A percentile compares a stretch with the other conserved stretches of the same genome.
Conservation (phyloP, 2,329 filamentous ascomycete species). For the Chaetomium sp. region DNA sequence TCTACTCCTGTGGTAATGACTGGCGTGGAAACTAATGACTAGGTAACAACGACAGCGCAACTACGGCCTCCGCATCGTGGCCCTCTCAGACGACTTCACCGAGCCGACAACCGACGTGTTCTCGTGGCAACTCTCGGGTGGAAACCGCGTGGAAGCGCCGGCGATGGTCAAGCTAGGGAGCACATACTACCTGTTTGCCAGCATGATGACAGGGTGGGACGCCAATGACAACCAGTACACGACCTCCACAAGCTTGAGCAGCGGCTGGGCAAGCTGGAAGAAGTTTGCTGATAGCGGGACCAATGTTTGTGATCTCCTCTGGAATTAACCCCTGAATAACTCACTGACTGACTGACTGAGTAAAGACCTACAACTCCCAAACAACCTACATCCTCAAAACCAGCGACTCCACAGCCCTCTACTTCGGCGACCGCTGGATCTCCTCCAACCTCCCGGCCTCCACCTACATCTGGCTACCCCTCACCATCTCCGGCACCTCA, state of each 20-base stretch:
- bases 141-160: conserved; percentile 52
- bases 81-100: conserved; percentile 51
- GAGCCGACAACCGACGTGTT: conserved; percentile 36
- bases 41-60: conserved; percentile 34
- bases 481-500: conserved; percentile 45
- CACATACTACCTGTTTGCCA: conserved; percentile 64
- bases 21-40: background rate
- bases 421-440: conserved; percentile 63
- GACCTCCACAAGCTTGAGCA: background rate
- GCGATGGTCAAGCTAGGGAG: conserved; percentile 55
- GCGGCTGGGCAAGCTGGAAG: conserved; percentile 6
- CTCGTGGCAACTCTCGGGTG: conserved; percentile 34
- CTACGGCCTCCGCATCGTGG: conserved; percentile 52
- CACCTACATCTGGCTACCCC: conserved; percentile 60
- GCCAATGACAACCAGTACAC: conserved; percentile 51
- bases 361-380: conserved; percentile 52
- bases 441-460: conserved; percentile 49
- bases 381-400: conserved; percentile 50
- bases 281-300: conserved; percentile 10
- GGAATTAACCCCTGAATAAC: conserved; percentile 48
- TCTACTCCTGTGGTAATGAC: background rate
- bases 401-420: conserved; percentile 38
- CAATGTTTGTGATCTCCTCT: conserved; percentile 5
- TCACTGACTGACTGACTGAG: conserved; percentile 34
- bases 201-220: conserved; percentile 47